These are phyloP conservation scores for Ascochyta koolunga DNA, from an alignment of 2,329 filamentous ascomycete genomes.

Conservation along the genomic window DNA sequence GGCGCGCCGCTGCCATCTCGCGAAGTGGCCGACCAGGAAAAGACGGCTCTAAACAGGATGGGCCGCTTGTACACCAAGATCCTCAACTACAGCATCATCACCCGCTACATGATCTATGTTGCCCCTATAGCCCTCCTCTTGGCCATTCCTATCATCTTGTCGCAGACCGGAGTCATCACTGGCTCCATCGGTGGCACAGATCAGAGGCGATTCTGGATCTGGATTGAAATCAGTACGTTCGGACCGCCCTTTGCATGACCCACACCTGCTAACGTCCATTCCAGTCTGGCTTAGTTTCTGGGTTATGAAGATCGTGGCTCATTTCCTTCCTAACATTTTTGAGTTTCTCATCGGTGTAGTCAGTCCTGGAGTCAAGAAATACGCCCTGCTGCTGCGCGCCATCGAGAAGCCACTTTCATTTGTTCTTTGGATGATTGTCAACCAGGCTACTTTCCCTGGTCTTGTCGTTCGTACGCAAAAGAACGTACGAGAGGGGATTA, in stretches of 20 bases:
- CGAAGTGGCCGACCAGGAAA: slow-evolving; percentile 56
- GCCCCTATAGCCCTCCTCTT: slow-evolving; percentile 63
- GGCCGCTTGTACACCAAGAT: slow-evolving; percentile 66
- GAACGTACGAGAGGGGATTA: too few relatives aligned
- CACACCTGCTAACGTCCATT: slow-evolving; percentile 4
- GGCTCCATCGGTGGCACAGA: slow-evolving; percentile 61
- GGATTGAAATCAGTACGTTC: slow-evolving; percentile 63
- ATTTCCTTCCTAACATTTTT: slow-evolving; percentile 65
- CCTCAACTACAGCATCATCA: slow-evolving; percentile 67
- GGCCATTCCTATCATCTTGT: slow-evolving; percentile 67
- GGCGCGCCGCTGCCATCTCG: slow-evolving; percentile 31
- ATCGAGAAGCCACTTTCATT: slow-evolving; percentile 67
- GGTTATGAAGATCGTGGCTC: slow-evolving; percentile 65
- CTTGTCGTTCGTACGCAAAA: too few relatives aligned
- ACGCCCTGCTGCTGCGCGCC: slow-evolving; percentile 62
- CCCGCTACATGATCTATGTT: slow-evolving; percentile 68
- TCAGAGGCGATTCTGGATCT: slow-evolving; percentile 67
- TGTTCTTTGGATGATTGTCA: slow-evolving; percentile 65
- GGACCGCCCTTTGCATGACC: neutral
- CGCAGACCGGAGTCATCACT: slow-evolving; percentile 53
- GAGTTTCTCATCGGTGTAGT: slow-evolving; percentile 67
- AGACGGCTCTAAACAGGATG: slow-evolving; percentile 61
- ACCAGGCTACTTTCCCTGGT: slow-evolving; percentile 65
- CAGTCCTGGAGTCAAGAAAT: slow-evolving; percentile 68
- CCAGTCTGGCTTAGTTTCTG: slow-evolving; percentile 67